A percentile compares a stretch with the other conserved stretches of the same genome.
These are phyloP conservation scores for Jatropha curcas DNA, from an alignment of 345 rosid species.

Conservation along the genomic window DNA sequence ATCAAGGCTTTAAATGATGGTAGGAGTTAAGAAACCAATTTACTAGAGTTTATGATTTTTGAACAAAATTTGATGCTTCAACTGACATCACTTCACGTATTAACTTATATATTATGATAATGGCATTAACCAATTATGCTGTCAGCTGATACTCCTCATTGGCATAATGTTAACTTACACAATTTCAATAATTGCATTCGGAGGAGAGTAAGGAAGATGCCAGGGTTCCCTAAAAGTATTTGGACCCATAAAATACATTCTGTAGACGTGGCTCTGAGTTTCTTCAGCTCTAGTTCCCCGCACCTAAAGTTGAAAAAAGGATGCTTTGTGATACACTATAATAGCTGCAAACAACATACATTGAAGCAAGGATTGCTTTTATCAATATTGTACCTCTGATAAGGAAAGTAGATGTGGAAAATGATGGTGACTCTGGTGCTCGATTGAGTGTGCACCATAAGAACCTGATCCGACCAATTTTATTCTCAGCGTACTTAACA, in stretches of 20 bases:
- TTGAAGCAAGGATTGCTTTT: slow-evolving; percentile 14
- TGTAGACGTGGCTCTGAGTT: slow-evolving; percentile 88
- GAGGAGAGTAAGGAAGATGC: slow-evolving; percentile 96
- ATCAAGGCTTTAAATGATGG: background rate
- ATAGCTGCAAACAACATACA: slow-evolving; percentile 13
- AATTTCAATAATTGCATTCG: slow-evolving; percentile 83
- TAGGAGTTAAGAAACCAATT: too few species aligned
- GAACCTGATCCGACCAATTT: slow-evolving; percentile 61
- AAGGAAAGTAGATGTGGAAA: slow-evolving; percentile 89
- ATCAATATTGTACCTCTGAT: slow-evolving; percentile 62
- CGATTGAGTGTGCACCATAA: slow-evolving; percentile 58
- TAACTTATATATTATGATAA: slow-evolving; percentile 24
- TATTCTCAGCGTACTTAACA: slow-evolving; percentile 69
- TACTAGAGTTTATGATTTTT: too few species aligned
- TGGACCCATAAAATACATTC: slow-evolving; percentile 98
- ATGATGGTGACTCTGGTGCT: slow-evolving; percentile 60
- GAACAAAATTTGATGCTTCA: background rate
- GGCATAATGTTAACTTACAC: slow-evolving; percentile 63
- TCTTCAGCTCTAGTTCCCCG: slow-evolving; percentile 91
- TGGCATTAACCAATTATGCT: slow-evolving; percentile 16
- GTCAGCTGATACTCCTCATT: background rate
- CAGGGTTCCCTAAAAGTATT: slow-evolving; percentile 96
- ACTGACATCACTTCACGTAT: background rate
- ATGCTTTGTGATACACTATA: slow-evolving; percentile 15
- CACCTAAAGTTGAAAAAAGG: slow-evolving; percentile 50